Conservation (phyloP, 2,329 filamentous ascomycete genomes). For the Cladophialophora immunda region DNA sequence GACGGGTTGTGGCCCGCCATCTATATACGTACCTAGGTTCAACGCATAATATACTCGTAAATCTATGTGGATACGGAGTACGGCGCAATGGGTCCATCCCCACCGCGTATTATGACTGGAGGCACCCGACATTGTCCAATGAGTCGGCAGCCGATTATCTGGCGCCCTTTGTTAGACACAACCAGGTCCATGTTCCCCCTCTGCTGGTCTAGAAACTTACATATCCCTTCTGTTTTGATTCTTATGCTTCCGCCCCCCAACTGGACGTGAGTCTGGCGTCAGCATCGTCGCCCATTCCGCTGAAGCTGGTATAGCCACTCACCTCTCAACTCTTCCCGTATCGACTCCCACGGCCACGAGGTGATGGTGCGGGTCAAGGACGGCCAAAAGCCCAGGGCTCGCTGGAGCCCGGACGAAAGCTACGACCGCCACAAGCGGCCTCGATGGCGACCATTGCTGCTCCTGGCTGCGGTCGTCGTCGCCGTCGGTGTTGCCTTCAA, state of each 20-base stretch:
- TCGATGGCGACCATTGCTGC: constrained; percentile 12
- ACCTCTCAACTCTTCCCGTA: not conserved
- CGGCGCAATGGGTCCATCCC: not conserved
- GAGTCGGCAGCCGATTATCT: not conserved
- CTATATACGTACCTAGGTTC: not conserved
- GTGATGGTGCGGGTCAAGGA: not conserved
- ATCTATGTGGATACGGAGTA: not conserved
- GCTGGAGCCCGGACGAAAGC: constrained; percentile 13
- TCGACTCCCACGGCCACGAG: not conserved
- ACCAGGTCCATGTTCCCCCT: not conserved
- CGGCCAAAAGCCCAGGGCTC: not conserved
- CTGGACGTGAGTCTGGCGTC: not conserved
- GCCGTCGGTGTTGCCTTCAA: not conserved
- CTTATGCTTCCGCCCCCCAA: not conserved
- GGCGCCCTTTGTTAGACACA: not conserved
- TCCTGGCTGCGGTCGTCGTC: constrained; percentile 1
- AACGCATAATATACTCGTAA: not conserved
- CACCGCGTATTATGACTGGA: not conserved
- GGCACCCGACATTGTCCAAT: not conserved
- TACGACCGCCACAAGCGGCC: constrained; percentile 12
- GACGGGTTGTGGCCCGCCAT: not conserved
- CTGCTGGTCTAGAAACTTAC: not conserved
- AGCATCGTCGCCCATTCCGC: not conserved
- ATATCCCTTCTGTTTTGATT: not conserved
- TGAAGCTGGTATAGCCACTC: not conserved